Evolutionary conservation across 1,284 basidiomycete species (phyloP), one percentile per base, ranked within the genome.

Genomic region (Naganishia albida): DNA sequence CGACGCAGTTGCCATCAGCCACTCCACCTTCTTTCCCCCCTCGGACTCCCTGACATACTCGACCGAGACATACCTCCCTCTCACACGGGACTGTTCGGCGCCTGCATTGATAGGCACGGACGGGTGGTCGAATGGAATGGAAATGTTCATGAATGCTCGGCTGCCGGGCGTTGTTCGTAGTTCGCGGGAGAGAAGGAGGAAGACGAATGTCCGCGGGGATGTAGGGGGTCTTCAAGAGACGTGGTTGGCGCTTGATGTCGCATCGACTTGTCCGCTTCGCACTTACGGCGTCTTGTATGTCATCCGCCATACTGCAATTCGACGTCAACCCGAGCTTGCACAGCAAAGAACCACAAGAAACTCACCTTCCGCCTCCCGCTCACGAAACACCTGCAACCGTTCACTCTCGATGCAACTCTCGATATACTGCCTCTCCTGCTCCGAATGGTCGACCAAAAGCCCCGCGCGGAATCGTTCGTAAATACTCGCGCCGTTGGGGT

Each of bases 1-100:
- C 62, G 69, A 72, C 55, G 72, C 73, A 59, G 77, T 78, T 3
- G 75, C 74, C 78, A 78, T 79, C 42, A 72, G 69, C 78, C 78
- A 79, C 62, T 77, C 75, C 13, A 77, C 75, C 23, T 66, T 46
- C 2, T 38, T 59, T 1, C 75, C 76, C 20, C 53, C 66, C 6
- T 72, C 66, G 28, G 62, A 44, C 68, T 79, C 78, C 16, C 54
- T 49, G 1, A 79, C 77, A 20, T 70, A 67, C 65, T 79, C 78
- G 18, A 78, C 78, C 2, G 72, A 73, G 15, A 77, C 74, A 64
- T 79, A 79, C 62, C 69, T 71, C n/a, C 75, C 78, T 39, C 78
- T 66, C 3, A 77, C 77, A n/a, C 75, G 67, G 3, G 49, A 34
- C 55, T 73, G 73, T 51, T 79, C 78, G 0, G 48, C 64, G n/a